A percentile compares a stretch with the other conserved stretches of the same genome.
These are phyloP conservation scores for Lasiodiplodia citricola DNA, from an alignment of 2,329 filamentous ascomycete genomes.

Conservation along the genomic window DNA sequence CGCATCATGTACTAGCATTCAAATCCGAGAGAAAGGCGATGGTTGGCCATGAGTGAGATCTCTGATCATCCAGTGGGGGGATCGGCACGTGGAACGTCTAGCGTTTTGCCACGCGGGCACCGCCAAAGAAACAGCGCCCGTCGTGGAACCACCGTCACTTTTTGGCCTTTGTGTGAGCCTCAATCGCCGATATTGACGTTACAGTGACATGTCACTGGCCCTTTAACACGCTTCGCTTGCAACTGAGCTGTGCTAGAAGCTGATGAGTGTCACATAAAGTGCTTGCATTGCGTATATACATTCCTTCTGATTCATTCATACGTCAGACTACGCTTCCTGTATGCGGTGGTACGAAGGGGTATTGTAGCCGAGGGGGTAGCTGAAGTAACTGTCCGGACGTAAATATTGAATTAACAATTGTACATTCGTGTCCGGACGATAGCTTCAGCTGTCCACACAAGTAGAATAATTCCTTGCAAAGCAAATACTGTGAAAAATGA, in stretches of 20 bases:
- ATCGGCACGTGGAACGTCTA: slow-evolving; percentile 5
- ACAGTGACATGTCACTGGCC: not conserved
- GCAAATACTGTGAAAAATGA: too few relatives aligned
- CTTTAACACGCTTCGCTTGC: not conserved
- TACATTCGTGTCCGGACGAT: too few relatives aligned
- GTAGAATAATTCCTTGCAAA: too few relatives aligned
- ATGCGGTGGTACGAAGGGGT: too few relatives aligned
- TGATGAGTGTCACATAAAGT: not conserved
- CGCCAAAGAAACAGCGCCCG: not conserved
- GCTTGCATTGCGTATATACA: not conserved
- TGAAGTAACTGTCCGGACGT: too few relatives aligned
- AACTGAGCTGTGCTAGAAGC: too few relatives aligned
- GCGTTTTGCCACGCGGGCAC: not conserved
- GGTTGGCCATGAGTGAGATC: not conserved
- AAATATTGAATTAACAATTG: too few relatives aligned
- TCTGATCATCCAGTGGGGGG: not conserved
- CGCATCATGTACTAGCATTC: not conserved
- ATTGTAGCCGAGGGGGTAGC: too few relatives aligned
- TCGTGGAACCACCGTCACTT: not conserved
- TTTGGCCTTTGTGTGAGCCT: not conserved
- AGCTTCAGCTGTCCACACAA: too few relatives aligned
- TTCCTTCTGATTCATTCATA: too few relatives aligned
- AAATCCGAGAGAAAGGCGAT: not conserved
- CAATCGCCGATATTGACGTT: not conserved
- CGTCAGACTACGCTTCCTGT: too few relatives aligned